Conservation (phyloP, 352 stramenopile species). For the Salisapilia sapeloensis region DNA sequence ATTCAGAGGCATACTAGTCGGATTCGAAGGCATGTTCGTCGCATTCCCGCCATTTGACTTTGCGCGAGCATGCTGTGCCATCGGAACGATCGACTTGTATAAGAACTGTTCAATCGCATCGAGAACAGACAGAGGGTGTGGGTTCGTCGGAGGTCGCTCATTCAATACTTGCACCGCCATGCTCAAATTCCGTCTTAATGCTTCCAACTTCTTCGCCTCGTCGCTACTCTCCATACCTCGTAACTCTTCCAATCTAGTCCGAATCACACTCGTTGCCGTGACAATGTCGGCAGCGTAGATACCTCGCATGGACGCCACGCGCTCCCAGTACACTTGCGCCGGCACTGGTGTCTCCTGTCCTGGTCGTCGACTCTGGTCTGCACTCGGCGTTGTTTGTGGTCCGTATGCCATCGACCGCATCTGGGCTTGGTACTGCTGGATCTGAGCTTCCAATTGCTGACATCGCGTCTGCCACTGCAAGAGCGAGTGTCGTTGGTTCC, state of each 20-base stretch:
- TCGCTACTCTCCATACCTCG: background rate
- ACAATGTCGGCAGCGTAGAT: background rate
- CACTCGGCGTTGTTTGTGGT: background rate
- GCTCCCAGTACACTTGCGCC: conserved; percentile 8
- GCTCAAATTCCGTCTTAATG: conserved; percentile 23
- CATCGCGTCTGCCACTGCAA: conserved; percentile 39
- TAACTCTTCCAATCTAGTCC: background rate
- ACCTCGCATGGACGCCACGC: no score
- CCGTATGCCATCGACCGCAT: no score
- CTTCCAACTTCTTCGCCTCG: conserved; percentile 1
- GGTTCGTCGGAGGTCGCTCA: conserved; percentile 14
- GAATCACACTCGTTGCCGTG: background rate
- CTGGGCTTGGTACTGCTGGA: conserved; percentile 9
- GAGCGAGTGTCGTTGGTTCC: conserved; percentile 45
- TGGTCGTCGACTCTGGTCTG: conserved; percentile 3
- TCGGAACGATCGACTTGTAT: conserved; percentile 52
- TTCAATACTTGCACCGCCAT: conserved; percentile 51
- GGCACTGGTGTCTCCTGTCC: conserved; percentile 7
- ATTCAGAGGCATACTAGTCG: no score
- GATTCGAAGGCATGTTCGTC: no score
- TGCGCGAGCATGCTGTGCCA: conserved; percentile 38
- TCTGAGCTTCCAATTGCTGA: conserved; percentile 29
- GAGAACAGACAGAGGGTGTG: conserved; percentile 45
- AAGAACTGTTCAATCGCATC: conserved; percentile 73
- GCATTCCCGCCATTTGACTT: background rate